Base-by-base conservation (phyloP, 1,284 basidiomycete genomes). In the Naganishia albida region DNA sequence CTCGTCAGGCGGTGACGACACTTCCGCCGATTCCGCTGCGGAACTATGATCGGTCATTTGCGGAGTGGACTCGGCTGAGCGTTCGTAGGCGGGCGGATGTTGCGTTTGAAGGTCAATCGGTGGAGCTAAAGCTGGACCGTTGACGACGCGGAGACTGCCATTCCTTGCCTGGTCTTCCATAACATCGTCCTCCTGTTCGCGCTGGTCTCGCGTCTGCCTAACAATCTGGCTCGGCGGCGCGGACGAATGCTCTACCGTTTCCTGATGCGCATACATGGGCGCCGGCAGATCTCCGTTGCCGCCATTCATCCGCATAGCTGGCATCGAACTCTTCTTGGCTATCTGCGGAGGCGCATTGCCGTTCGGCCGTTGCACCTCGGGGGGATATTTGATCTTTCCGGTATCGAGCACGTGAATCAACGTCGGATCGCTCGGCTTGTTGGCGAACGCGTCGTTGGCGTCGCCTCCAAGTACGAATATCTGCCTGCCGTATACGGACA, bases 381-480 rank as follows among this genome's bases (percentile, higher is more conserved):
- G 85, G 0, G 94, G 94, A 75, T 97, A 97, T 80, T 95, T 95
- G 82, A 98, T 98, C 74, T 97, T 83, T 65, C 88, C 91, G 4
- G 93, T 95, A 78, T 97, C 94, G 68, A 98, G 83, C 56, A 98
- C 87, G 75, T 98, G 91, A 39, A 97, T 84, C 57, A 90, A 77
- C 23, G 84, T 85, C 15, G 90, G 87, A 77, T 98, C 93, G 67
- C 96, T 93, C 12, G 85, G 82, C 74, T 86, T 88, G 8, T 73
- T 63, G 2, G 72, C 71, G 18, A 72, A 71, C 18, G 75, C 72
- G 20, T 75, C 72, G 66, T 79, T 78, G 3, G 91, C 91, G 79
- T 99, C 96, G 39, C 96, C 95, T 48, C 95, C 95, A 13, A 98
- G 84, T 1, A 98, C 93, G 70, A 92, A 90, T 12, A 99, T 89